Conservation (phyloP, 2,329 filamentous ascomycete genomes). For the Colletotrichum plurivorum region DNA sequence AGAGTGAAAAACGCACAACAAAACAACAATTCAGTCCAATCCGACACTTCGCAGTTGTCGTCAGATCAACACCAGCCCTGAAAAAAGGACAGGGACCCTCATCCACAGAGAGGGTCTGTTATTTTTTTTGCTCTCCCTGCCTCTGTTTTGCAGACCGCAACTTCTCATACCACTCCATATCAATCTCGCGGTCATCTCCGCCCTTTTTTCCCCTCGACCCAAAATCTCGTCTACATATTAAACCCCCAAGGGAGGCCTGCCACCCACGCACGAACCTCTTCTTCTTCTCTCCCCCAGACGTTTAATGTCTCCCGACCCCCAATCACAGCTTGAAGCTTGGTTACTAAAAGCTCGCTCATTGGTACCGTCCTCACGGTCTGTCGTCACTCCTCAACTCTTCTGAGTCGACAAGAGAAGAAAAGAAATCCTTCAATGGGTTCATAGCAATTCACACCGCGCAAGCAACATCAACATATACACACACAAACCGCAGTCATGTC, state of each 20-base stretch:
- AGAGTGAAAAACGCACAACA: not conserved
- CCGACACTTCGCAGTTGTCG: constrained; percentile 25
- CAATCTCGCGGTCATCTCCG: constrained; percentile 31
- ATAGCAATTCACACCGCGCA: constrained; percentile 20
- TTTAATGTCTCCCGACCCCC: constrained; percentile 3
- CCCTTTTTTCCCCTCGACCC: constrained; percentile 15
- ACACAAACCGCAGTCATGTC: constrained; percentile 33
- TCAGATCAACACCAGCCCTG: constrained; percentile 33
- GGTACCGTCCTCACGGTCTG: constrained; percentile 4
- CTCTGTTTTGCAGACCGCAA: constrained; percentile 31
- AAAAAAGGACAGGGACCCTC: constrained; percentile 22
- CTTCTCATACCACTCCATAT: constrained; percentile 25
- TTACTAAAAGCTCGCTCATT: constrained; percentile 37
- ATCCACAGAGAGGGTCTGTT: constrained; percentile 21
- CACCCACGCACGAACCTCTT: constrained; percentile 14
- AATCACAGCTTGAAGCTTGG: constrained; percentile 36
- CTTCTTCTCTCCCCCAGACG: constrained; percentile 10
- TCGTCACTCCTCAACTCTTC: not conserved
- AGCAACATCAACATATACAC: not conserved
- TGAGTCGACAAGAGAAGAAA: constrained; percentile 18
- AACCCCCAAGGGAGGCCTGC: constrained; percentile 24
- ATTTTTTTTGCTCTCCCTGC: constrained; percentile 7
- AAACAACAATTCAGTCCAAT: constrained; percentile 18
- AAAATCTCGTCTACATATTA: constrained; percentile 35
- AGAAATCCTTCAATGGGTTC: constrained; percentile 35